phyloP scores from a whole-genome alignment of 78 protist species.

The Dictyostelium intermedium region DNA sequence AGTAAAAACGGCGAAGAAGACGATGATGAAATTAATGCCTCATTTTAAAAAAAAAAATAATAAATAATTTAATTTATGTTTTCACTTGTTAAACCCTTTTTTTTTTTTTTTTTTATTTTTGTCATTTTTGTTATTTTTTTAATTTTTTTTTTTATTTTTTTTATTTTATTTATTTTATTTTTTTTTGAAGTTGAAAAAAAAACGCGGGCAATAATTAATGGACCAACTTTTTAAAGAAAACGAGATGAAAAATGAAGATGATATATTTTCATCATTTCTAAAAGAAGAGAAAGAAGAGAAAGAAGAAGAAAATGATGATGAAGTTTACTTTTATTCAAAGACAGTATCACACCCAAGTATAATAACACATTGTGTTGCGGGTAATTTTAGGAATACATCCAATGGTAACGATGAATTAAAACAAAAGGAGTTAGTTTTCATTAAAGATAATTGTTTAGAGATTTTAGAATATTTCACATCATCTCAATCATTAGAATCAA shows the following conservation, averaged over 20 bases:
- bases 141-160: neutral
- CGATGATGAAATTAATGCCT: neutral
- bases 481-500: constrained; percentile 3
- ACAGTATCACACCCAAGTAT: neutral
- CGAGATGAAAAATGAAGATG: neutral
- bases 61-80: no score
- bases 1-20: neutral
- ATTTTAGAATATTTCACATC: neutral
- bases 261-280: neutral
- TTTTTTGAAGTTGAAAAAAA: neutral
- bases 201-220: neutral
- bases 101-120: no score
- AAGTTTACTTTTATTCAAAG: neutral
- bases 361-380: neutral
- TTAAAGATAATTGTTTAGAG: constrained; percentile 7
- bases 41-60: neutral
- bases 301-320: neutral
- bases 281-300: neutral
- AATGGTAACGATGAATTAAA: neutral
- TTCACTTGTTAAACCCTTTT: no score
- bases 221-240: neutral
- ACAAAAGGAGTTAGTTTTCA: neutral
- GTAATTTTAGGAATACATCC: constrained; percentile 6
- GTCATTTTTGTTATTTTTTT: neutral
- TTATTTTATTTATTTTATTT: no score